Evolutionary conservation across 169 alveolate genomes (phyloP).

Genomic region (Cryptosporidium baileyi): DNA sequence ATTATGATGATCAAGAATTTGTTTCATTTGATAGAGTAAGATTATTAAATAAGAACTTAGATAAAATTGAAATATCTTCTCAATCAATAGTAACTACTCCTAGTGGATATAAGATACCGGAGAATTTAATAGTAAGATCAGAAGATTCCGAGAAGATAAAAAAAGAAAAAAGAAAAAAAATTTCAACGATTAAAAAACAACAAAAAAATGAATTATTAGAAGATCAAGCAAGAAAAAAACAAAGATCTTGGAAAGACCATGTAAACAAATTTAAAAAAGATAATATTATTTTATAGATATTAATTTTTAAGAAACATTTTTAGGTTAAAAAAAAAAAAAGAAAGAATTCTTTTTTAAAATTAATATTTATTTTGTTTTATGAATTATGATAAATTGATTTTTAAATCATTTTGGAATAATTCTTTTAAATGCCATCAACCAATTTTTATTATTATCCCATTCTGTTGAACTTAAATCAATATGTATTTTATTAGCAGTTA

Average conservation of each 20-base stretch:
- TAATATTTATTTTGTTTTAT: not conserved
- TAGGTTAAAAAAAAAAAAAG: too few species aligned
- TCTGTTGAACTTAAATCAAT: constrained; percentile 79
- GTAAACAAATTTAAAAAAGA: not conserved
- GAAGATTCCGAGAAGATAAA: constrained; percentile 14
- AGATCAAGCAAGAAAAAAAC: constrained; percentile 9
- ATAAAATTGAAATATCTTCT: not conserved
- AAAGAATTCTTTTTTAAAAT: too few species aligned
- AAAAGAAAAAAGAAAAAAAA: constrained; percentile 15
- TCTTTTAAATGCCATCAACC: constrained; percentile 75
- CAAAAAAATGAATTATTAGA: constrained; percentile 25
- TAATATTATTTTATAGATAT: not conserved
- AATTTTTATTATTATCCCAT: constrained; percentile 83
- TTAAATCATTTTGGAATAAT: constrained; percentile 37
- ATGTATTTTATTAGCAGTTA: constrained; percentile 79
- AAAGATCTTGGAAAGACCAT: constrained; percentile 45
- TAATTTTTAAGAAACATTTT: too few species aligned
- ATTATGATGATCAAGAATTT: constrained; percentile 21
- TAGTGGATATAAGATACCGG: constrained; percentile 49
- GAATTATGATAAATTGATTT: too few species aligned
- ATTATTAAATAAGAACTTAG: not conserved
- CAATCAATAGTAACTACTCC: constrained; percentile 33
- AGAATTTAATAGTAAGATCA: constrained; percentile 8
- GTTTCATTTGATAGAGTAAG: constrained; percentile 40
- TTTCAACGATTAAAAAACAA: constrained; percentile 54